Base-by-base conservation (phyloP, 352 stramenopile genomes). In the Globisporangium spinosum region DNA sequence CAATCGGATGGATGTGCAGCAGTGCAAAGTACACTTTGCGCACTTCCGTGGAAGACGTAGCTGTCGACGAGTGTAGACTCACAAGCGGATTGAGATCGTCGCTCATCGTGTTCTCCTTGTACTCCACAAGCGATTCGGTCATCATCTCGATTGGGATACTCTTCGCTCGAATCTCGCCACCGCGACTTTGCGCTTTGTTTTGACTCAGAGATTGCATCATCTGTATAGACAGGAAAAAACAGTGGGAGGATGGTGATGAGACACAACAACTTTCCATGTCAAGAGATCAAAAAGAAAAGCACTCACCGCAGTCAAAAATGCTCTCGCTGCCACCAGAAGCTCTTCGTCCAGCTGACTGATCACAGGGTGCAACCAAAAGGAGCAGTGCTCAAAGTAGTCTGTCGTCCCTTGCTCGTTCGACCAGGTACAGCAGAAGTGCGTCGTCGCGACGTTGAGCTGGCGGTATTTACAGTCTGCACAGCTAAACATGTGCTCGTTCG, bases 361-460 rank as follows among this genome's bases (percentile, higher is more conserved):
- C 34, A 96, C 80, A 17, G 89, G 89, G 58, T 92, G 89, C 64
- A 95, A 69, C 84, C 87, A 94, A 53, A 95, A 91, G 5, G 85
- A 95, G 61, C 79, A 96, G 69, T 96, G 88, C 73, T 96, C 89
- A 57, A 95, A 96, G 72, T 96, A 96, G 64, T 95, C 89, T 2
- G 89, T 96, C 45, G 77, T 92, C 23, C 87, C 89, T 67, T 96
- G 89, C 65, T 96, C 89, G 62, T 94, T 95, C 43, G 87, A 95
- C 89, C 89, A 96, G 20, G 84, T 90, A 64, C 89, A 96, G 63
- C 89, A 96, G 57, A 96, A 96, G 45, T 96, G 89, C 74, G 94
- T 90, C 5, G 84, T 77, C 23, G 87, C 85, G 23, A 95, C 79
- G 65, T 89, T 93, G 13, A 78, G 71, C 68, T 94, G 85, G 0